Conservation (phyloP, 1,284 basidiomycete genomes). For the Ustilago cynodontis region DNA sequence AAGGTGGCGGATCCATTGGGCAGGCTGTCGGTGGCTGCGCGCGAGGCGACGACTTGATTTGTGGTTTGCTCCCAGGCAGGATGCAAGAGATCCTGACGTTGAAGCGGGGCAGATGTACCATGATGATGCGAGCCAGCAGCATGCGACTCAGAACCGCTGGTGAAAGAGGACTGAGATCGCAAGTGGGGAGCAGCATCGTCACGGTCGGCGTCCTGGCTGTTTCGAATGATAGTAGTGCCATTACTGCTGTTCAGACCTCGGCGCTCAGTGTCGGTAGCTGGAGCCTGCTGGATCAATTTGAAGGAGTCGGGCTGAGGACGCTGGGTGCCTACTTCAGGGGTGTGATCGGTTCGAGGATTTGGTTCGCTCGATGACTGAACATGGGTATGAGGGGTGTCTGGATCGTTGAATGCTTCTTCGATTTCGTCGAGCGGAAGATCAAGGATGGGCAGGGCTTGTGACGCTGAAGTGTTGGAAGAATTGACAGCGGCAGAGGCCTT, state of each 20-base stretch:
- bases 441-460: conserved; percentile 25
- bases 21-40: background rate
- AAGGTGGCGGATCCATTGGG: conserved; percentile 8
- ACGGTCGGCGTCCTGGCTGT: conserved; percentile 9
- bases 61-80: conserved; percentile 32
- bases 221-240: conserved; percentile 39
- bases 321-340: background rate
- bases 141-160: conserved; percentile 16
- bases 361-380: conserved; percentile 8
- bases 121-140: background rate
- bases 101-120: background rate
- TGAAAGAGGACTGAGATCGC: conserved; percentile 18
- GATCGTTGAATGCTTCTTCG: conserved; percentile 25
- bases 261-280: background rate
- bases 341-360: background rate
- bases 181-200: background rate
- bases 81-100: conserved; percentile 24
- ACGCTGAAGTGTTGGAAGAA: background rate
- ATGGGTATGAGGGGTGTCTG: background rate
- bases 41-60: background rate
- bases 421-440: conserved; percentile 39
- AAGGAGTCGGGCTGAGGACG: background rate
- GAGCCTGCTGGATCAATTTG: background rate
- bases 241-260: conserved; percentile 27
- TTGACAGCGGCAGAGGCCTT: conserved; percentile 3